phyloP scores from a whole-genome alignment of 352 stramenopile species.

The Phytophthora lateralis region DNA sequence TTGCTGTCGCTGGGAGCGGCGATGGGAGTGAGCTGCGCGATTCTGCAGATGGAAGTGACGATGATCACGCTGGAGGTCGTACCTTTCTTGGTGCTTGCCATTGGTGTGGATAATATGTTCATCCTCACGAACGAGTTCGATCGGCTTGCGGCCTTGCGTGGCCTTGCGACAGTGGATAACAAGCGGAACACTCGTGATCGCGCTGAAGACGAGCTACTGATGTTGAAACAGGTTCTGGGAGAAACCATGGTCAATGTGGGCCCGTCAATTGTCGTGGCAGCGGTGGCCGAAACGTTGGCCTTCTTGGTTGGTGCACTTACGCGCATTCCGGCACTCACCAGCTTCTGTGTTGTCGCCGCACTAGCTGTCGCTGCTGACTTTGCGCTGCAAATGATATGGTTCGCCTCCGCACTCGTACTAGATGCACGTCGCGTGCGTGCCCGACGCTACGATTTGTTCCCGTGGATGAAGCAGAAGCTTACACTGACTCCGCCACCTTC shows the following conservation, averaged over 20 bases:
- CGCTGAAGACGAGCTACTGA: conserved; percentile 41
- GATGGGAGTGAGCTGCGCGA: conserved; percentile 66
- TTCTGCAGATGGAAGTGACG: conserved; percentile 83
- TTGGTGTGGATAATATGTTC: conserved; percentile 94
- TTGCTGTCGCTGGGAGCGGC: conserved; percentile 75
- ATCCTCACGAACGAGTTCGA: conserved; percentile 91
- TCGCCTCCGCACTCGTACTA: conserved; percentile 79
- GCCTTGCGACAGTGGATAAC: conserved; percentile 37
- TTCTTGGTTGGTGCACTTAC: conserved; percentile 86
- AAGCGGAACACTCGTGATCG: conserved; percentile 34
- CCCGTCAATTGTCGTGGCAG: conserved; percentile 87
- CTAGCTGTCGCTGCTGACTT: conserved; percentile 84
- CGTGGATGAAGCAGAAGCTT: conserved; percentile 62
- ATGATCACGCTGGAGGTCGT: conserved; percentile 94
- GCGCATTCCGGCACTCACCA: conserved; percentile 85
- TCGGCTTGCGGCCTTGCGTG: conserved; percentile 54
- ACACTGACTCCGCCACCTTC: conserved; percentile 27
- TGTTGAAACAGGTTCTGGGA: conserved; percentile 69
- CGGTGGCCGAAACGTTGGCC: conserved; percentile 79
- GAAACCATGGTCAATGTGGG: conserved; percentile 84
- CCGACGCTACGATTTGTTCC: conserved; percentile 75
- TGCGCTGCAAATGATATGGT: conserved; percentile 89
- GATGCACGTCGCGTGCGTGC: conserved; percentile 71
- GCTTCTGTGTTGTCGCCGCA: conserved; percentile 88
- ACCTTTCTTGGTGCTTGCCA: conserved; percentile 91